A percentile compares a stretch with the other conserved stretches of the same genome.
phyloP scores from a whole-genome alignment of 331 rosid genomes.

The Prunus yedoensis region DNA sequence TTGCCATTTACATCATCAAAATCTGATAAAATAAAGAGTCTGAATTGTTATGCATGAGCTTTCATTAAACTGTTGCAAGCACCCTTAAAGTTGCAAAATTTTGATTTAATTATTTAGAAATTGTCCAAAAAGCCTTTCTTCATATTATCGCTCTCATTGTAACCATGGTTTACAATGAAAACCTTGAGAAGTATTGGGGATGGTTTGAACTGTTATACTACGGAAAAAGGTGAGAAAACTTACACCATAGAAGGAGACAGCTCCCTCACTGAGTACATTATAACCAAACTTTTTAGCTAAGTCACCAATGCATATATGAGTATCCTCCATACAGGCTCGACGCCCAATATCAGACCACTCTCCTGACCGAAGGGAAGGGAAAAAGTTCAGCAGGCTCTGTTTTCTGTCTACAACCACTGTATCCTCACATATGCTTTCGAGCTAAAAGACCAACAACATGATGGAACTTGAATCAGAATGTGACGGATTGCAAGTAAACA shows the following conservation, averaged over 20 bases:
- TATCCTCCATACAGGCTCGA: constrained; percentile 82
- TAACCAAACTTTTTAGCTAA: constrained; percentile 64
- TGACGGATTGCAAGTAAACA: constrained; percentile 5
- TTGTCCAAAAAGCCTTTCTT: no score
- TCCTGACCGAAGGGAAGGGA: constrained; percentile 75
- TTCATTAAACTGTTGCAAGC: neutral
- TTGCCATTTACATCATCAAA: constrained; percentile 16
- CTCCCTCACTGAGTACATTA: constrained; percentile 38
- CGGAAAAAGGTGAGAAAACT: constrained; percentile 26
- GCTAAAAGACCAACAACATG: constrained; percentile 37
- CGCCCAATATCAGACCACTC: constrained; percentile 89
- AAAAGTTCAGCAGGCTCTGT: constrained; percentile 44
- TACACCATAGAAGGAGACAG: constrained; percentile 90
- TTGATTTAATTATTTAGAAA: no score
- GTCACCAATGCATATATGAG: constrained; percentile 80
- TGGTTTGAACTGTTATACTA: neutral
- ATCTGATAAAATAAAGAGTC: neutral
- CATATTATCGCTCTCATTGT: no score
- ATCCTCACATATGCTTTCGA: constrained; percentile 88
- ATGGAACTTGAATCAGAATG: constrained; percentile 6
- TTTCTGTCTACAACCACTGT: constrained; percentile 50
- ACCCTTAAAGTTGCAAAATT: neutral
- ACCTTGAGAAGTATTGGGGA: constrained; percentile 1
- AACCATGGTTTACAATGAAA: neutral
- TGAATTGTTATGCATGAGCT: neutral